A percentile compares a stretch with the other conserved stretches of the same genome.
Conservation (phyloP, 176 grass and related monocot species). For the Juncus inflexus region DNA sequence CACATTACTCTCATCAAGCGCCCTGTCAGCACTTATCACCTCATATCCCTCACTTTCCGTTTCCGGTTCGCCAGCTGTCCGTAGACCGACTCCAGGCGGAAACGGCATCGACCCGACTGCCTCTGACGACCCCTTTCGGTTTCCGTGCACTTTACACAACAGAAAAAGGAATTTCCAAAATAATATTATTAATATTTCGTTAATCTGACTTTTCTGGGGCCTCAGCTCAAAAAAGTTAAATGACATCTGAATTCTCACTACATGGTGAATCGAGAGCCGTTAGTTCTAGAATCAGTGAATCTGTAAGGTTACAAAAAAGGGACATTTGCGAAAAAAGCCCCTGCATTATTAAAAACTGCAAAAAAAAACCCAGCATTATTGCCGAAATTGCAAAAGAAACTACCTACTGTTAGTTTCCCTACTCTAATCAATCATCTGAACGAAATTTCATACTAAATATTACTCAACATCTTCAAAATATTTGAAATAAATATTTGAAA, state of each 20-base stretch:
- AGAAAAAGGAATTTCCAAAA: conserved; percentile 79
- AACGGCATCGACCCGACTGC: conserved; percentile 85
- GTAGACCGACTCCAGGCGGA: conserved; percentile 86
- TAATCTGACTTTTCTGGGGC: conserved; percentile 16
- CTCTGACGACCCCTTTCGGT: conserved; percentile 72
- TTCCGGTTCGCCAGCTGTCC: conserved; percentile 53
- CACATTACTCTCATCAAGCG: conserved; percentile 88
- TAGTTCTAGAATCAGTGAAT: too few species aligned
- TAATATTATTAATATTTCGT: conserved; percentile 48
- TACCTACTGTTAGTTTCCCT: too few species aligned
- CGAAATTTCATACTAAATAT: too few species aligned
- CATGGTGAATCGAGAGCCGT: background rate
- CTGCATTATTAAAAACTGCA: too few species aligned
- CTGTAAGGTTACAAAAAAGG: too few species aligned
- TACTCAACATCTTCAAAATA: too few species aligned
- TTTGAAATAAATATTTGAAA: too few species aligned
- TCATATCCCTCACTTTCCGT: conserved; percentile 70
- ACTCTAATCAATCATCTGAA: too few species aligned
- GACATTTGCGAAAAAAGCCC: too few species aligned
- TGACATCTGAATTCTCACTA: background rate
- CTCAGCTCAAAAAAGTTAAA: conserved; percentile 20
- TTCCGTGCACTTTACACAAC: conserved; percentile 51
- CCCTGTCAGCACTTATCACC: conserved; percentile 77
- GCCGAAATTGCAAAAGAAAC: too few species aligned
- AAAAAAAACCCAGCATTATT: too few species aligned